These are phyloP conservation scores for Neofusicoccum parvum DNA, from an alignment of 2,329 filamentous ascomycete species.

Conservation along the genomic window DNA sequence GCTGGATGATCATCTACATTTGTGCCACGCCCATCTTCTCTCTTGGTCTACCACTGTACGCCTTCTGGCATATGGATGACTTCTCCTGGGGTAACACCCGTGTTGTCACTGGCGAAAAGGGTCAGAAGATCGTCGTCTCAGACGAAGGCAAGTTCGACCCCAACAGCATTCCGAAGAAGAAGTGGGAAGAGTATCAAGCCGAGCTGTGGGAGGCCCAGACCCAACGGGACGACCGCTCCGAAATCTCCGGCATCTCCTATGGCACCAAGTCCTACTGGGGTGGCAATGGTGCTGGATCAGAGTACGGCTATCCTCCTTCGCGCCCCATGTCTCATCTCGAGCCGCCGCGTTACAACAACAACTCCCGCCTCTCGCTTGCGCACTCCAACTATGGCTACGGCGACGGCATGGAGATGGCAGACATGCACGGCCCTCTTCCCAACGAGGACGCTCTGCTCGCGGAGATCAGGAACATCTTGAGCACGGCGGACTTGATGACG, in stretches of 20 bases:
- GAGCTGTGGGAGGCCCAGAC: conserved; percentile 97
- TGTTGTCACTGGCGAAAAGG: conserved; percentile 91
- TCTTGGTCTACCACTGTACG: conserved; percentile 85
- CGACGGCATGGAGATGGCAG: conserved; percentile 65
- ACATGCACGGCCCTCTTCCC: conserved; percentile 61
- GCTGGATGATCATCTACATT: conserved; percentile 99
- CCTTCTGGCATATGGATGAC: conserved; percentile 99
- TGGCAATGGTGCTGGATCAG: conserved; percentile 43
- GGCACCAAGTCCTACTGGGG: conserved; percentile 69
- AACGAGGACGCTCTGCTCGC: conserved; percentile 86
- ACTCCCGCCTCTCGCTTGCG: conserved; percentile 58
- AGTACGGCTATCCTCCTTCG: conserved; percentile 64
- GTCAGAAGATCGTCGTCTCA: conserved; percentile 87
- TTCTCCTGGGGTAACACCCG: conserved; percentile 99
- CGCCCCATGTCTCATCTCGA: conserved; percentile 63
- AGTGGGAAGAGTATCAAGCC: conserved; percentile 98
- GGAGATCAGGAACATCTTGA: conserved; percentile 92
- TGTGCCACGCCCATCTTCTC: conserved; percentile 94
- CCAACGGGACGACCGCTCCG: conserved; percentile 78
- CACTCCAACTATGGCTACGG: conserved; percentile 51
- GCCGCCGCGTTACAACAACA: conserved; percentile 55
- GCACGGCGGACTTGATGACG: conserved; percentile 91
- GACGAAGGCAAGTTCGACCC: conserved; percentile 99
- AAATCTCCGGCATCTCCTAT: conserved; percentile 92
- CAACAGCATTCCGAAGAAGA: conserved; percentile 89